Conservation (phyloP, 2,329 filamentous ascomycete species). For the Geosmithia flava region DNA sequence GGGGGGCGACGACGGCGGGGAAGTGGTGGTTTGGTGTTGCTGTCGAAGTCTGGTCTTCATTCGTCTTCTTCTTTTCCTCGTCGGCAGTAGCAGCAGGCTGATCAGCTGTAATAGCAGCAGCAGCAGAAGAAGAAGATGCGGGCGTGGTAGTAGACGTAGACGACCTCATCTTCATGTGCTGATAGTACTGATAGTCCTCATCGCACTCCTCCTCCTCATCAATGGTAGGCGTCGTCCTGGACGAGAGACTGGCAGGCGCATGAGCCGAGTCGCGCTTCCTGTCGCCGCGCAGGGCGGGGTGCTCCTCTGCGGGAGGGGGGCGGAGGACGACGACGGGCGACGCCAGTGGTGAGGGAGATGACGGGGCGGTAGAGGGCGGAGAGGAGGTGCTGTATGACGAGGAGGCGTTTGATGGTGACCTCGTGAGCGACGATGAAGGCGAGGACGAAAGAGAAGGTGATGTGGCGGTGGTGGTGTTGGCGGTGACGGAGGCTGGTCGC, state of each 20-base stretch:
- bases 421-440: slow-evolving; percentile 1
- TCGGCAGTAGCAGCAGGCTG: too few species aligned
- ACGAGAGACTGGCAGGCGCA: slow-evolving; percentile 28
- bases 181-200: neutral
- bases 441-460: neutral
- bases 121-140: neutral
- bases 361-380: neutral
- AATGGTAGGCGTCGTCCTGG: slow-evolving; percentile 14
- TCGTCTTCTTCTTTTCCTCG: too few species aligned
- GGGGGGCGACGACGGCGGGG: neutral
- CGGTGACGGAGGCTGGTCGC: slow-evolving; percentile 4
- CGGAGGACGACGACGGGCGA: slow-evolving; percentile 17
- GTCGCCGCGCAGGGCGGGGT: slow-evolving; percentile 34
- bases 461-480: neutral
- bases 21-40: too few species aligned
- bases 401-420: neutral
- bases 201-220: slow-evolving; percentile 24
- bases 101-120: neutral
- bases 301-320: slow-evolving; percentile 34
- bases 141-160: neutral
- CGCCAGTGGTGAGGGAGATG: neutral
- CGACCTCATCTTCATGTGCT: neutral
- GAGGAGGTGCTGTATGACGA: neutral
- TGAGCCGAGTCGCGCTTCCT: slow-evolving; percentile 43
- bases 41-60: too few species aligned